Percentiles rank a stretch among this genome's conserved stretches.
These are phyloP conservation scores for Microascus cirrosus DNA, from an alignment of 2,329 filamentous ascomycete species.

Conservation along the genomic window DNA sequence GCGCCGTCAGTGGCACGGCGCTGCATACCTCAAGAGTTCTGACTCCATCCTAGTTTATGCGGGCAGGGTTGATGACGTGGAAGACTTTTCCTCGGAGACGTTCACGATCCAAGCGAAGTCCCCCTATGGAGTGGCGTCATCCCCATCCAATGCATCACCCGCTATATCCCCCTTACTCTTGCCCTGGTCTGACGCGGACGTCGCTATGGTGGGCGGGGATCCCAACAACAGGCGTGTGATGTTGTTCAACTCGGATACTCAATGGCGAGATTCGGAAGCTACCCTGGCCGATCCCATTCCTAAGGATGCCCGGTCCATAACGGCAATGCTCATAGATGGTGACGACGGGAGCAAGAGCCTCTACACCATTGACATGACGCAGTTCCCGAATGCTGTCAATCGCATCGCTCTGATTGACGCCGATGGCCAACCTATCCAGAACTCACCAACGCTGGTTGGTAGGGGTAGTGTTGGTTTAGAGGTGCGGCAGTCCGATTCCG, in stretches of 20 bases:
- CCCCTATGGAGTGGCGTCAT: slow-evolving; percentile 53
- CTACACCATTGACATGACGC: slow-evolving; percentile 64
- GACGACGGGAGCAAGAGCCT: slow-evolving; percentile 69
- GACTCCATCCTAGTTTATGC: slow-evolving; percentile 72
- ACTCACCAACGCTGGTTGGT: slow-evolving; percentile 27
- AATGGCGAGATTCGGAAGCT: slow-evolving; percentile 59
- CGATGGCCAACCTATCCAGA: slow-evolving; percentile 40
- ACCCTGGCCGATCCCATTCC: slow-evolving; percentile 49
- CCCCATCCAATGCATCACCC: slow-evolving; percentile 48
- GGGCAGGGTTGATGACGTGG: slow-evolving; percentile 53
- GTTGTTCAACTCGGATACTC: slow-evolving; percentile 51
- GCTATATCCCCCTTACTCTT: slow-evolving; percentile 61
- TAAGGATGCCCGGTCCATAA: slow-evolving; percentile 43
- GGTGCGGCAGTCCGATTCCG: slow-evolving; percentile 1
- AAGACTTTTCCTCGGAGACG: slow-evolving; percentile 55
- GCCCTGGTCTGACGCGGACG: slow-evolving; percentile 59
- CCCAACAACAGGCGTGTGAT: slow-evolving; percentile 53
- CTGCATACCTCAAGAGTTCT: slow-evolving; percentile 59
- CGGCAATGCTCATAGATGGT: slow-evolving; percentile 56
- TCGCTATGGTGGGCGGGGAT: slow-evolving; percentile 64
- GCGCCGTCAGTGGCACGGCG: slow-evolving; percentile 64
- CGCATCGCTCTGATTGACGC: slow-evolving; percentile 56
- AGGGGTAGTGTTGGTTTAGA: not conserved
- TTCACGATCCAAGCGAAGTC: slow-evolving; percentile 58
- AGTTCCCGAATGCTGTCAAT: slow-evolving; percentile 63